phyloP scores from a whole-genome alignment of 345 rosid species.

The Laguncularia racemosa region DNA sequence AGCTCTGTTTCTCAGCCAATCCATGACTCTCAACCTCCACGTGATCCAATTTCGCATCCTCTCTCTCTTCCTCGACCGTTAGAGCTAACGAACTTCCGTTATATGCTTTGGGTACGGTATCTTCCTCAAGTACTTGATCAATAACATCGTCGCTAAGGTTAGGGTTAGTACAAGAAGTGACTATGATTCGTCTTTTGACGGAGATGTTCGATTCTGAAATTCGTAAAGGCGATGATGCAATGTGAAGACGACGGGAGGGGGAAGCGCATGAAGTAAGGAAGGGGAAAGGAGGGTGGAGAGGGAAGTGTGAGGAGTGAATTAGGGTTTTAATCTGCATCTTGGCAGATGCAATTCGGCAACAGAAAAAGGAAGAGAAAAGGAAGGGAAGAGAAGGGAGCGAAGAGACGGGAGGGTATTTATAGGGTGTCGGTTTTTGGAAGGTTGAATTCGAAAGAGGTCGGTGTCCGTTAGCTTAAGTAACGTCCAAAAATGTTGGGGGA shows the following conservation, averaged over 20 bases:
- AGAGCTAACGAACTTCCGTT: background rate
- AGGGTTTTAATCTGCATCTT: conserved; percentile 37
- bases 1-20: conserved; percentile 42
- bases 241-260: conserved; percentile 8
- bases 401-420: background rate
- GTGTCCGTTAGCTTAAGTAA: too few relatives aligned
- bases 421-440: background rate
- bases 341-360: background rate
- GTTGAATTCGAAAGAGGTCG: background rate
- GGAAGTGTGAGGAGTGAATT: conserved; percentile 14
- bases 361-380: background rate
- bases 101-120: background rate
- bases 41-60: conserved; percentile 6
- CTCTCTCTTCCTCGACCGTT: conserved; percentile 11
- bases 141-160: conserved; percentile 15
- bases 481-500: too few relatives aligned
- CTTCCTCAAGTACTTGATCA: conserved; percentile 1
- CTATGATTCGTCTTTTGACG: background rate
- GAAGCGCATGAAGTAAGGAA: conserved; percentile 7
- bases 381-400: background rate
- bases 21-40: conserved; percentile 17
- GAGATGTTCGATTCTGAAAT: conserved; percentile 3
- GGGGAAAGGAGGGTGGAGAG: conserved; percentile 13
- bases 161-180: conserved; percentile 22
- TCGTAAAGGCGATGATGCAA: too few relatives aligned